Conservation (phyloP, 2,329 filamentous ascomycete species). For the Bisporella sp. region DNA sequence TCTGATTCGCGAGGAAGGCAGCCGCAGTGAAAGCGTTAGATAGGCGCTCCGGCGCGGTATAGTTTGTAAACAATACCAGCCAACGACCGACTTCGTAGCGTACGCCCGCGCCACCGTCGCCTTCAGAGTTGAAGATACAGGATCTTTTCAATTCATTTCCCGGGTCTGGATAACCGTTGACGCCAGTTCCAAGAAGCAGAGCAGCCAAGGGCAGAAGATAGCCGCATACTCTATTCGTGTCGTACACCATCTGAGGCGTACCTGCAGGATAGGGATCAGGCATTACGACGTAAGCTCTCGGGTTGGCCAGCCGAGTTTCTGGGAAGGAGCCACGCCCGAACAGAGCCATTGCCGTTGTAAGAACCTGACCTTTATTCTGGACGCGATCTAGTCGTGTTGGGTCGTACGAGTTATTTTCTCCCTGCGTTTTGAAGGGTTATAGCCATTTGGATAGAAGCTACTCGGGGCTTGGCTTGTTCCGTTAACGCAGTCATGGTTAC, state of each 20-base stretch:
- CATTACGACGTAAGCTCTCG: background rate
- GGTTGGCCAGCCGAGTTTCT: background rate
- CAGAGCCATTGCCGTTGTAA: slow-evolving; percentile 18
- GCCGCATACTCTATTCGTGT: no score
- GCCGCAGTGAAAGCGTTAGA: background rate
- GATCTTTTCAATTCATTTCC: no score
- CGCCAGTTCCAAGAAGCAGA: no score
- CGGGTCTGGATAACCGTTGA: no score
- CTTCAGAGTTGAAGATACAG: no score
- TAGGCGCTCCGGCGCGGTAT: background rate
- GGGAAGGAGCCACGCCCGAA: slow-evolving; percentile 20
- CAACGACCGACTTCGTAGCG: no score
- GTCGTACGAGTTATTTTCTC: background rate
- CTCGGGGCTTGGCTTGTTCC: no score
- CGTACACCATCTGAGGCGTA: no score
- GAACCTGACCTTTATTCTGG: slow-evolving; percentile 11
- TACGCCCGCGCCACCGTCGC: background rate
- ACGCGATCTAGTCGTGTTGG: background rate
- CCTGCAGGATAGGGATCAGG: no score
- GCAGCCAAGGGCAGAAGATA: no score
- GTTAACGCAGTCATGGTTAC: background rate
- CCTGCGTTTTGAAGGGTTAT: background rate
- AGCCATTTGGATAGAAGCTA: background rate
- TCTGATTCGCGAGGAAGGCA: background rate
- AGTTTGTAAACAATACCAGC: no score